phyloP scores from a whole-genome alignment of 2,329 filamentous ascomycete species.

The Septoria linicola region DNA sequence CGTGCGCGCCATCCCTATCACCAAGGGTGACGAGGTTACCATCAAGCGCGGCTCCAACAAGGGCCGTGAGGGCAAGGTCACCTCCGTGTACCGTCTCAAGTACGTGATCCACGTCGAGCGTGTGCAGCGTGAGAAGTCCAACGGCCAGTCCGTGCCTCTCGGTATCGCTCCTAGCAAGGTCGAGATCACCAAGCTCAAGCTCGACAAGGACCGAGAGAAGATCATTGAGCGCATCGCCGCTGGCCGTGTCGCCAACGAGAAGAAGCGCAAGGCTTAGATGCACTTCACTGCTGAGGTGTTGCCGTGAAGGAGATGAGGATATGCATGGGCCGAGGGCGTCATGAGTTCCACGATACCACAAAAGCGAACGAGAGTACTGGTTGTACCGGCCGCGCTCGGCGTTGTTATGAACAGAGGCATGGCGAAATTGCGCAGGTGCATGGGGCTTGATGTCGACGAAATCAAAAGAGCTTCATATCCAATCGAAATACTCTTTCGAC shows the following conservation, averaged over 20 bases:
- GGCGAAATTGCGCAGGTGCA: constrained; percentile 6
- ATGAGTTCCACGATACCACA: constrained; percentile 13
- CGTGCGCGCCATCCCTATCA: constrained; percentile 94
- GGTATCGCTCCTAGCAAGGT: constrained; percentile 96
- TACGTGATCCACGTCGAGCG: constrained; percentile 97
- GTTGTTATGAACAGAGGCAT: constrained; percentile 9
- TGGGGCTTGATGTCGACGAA: constrained; percentile 12
- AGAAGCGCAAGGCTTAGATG: constrained; percentile 50
- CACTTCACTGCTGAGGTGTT: constrained; percentile 5
- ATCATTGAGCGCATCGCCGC: constrained; percentile 82
- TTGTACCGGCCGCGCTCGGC: constrained; percentile 1
- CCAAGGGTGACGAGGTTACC: constrained; percentile 81
- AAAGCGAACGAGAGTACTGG: constrained; percentile 5
- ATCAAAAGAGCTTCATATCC: constrained; percentile 17
- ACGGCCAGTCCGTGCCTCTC: constrained; percentile 91
- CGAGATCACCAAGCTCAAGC: constrained; percentile 97
- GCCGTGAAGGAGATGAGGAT: constrained; percentile 13
- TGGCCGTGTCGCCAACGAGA: constrained; percentile 66
- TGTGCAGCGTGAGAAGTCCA: constrained; percentile 94
- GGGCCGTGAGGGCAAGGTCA: constrained; percentile 98
- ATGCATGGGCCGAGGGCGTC: constrained; percentile 8
- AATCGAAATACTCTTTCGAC: constrained; percentile 6
- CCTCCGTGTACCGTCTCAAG: constrained; percentile 96
- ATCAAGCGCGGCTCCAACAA: constrained; percentile 93
- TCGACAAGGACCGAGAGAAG: constrained; percentile 90